phyloP scores from a whole-genome alignment of 495 filamentous ascomycete species.

The Hypoxylon rickii region DNA sequence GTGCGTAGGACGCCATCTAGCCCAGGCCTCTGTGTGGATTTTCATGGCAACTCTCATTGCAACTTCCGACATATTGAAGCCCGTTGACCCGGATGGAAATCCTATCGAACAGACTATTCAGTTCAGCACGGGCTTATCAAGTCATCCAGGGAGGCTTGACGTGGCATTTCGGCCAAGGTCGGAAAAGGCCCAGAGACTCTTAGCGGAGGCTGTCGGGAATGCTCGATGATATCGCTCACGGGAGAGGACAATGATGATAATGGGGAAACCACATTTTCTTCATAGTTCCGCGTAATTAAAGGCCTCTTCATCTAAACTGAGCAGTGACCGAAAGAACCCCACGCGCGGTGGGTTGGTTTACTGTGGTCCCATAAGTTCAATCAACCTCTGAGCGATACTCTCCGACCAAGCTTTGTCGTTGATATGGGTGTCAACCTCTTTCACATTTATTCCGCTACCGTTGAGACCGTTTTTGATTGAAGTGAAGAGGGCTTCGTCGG shows the following conservation, averaged over 20 bases:
- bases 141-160: conserved; percentile 30
- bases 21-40: conserved; percentile 37
- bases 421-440: conserved; percentile 45
- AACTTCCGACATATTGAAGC: conserved; percentile 32
- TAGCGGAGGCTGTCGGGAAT: conserved; percentile 17
- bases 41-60: conserved; percentile 33
- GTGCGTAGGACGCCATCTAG: conserved; percentile 32
- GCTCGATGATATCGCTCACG: conserved; percentile 1
- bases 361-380: conserved; percentile 28
- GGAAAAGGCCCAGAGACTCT: conserved; percentile 22
- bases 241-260: too few species aligned
- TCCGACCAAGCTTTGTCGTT: conserved; percentile 49
- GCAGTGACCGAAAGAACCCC: too few species aligned
- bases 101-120: conserved; percentile 28
- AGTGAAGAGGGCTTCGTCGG: conserved; percentile 47
- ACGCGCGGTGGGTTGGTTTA: too few species aligned
- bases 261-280: too few species aligned
- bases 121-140: conserved; percentile 33
- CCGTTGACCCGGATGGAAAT: conserved; percentile 23
- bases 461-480: conserved; percentile 46
- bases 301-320: too few species aligned
- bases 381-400: conserved; percentile 37
- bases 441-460: conserved; percentile 38
- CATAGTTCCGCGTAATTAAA: too few species aligned
- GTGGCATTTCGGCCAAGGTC: conserved; percentile 31